Evolutionary conservation across 163 green algal species (phyloP).

Genomic region (Chlamydomonas reinhardtii): DNA sequence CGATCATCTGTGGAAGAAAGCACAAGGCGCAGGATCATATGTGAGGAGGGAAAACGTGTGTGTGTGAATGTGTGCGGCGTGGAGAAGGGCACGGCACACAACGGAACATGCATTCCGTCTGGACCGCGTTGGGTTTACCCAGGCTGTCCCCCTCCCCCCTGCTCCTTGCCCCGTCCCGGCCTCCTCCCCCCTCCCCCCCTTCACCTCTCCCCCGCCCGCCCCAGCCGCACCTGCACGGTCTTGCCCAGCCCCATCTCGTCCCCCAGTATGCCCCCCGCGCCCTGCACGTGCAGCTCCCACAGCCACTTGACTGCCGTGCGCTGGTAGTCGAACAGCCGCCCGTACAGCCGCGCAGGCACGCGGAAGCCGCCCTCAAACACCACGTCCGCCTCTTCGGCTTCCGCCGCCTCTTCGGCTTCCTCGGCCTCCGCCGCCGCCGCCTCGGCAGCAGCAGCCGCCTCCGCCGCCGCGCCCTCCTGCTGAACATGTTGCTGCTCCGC

Average conservation of each 20-base stretch:
- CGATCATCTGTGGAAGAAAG: slow-evolving; percentile 74
- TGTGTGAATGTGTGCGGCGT: too few relatives aligned
- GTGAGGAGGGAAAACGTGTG: too few relatives aligned
- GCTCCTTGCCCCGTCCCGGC: too few relatives aligned
- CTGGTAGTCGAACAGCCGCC: slow-evolving; percentile 95
- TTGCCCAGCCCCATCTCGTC: slow-evolving; percentile 94
- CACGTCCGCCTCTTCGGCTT: slow-evolving; percentile 54
- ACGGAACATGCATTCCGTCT: too few relatives aligned
- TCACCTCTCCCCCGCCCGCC: too few relatives aligned
- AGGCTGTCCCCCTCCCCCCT: too few relatives aligned
- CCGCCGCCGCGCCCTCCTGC: too few relatives aligned
- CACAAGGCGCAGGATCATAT: too few relatives aligned
- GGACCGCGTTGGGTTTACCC: too few relatives aligned
- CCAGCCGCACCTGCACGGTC: slow-evolving; percentile 85
- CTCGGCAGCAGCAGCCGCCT: not conserved
- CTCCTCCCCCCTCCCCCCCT: too few relatives aligned
- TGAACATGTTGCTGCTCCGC: too few relatives aligned
- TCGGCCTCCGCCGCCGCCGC: not conserved
- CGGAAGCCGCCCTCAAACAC: slow-evolving; percentile 90
- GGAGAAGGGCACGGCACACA: too few relatives aligned
- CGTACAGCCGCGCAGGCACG: slow-evolving; percentile 78
- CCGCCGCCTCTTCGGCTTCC: not conserved
- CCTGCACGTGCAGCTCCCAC: slow-evolving; percentile 97
- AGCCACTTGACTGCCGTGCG: slow-evolving; percentile 96
- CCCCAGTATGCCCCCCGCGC: slow-evolving; percentile 93